These are phyloP conservation scores for Panicum miliaceum DNA, from an alignment of 176 grass and related monocot species.

Conservation along the genomic window DNA sequence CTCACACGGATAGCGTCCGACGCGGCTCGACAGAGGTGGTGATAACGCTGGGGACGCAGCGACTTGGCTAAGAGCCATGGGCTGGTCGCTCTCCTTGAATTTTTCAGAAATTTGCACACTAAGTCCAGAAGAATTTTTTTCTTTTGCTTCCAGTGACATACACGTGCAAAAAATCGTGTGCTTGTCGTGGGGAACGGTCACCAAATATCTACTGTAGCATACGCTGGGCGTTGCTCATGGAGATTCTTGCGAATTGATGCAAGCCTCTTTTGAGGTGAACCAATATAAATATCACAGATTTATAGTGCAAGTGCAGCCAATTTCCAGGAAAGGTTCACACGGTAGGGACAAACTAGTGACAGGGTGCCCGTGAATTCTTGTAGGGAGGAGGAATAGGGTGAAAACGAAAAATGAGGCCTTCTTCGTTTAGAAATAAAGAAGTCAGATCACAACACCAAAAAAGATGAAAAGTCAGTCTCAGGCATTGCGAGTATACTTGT, in stretches of 20 bases:
- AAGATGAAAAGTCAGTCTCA: no score
- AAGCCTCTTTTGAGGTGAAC: background rate
- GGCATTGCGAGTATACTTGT: no score
- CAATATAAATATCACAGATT: conserved; percentile 46
- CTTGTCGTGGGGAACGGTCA: conserved; percentile 1
- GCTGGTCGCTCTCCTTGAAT: conserved; percentile 8
- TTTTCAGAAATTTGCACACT: background rate
- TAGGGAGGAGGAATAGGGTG: background rate
- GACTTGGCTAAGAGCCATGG: background rate
- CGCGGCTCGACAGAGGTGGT: background rate
- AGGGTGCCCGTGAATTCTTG: no score
- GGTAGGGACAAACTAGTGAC: background rate
- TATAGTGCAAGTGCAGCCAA: background rate
- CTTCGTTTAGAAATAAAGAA: background rate
- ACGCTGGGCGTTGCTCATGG: background rate
- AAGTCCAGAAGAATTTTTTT: background rate
- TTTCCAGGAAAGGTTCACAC: background rate
- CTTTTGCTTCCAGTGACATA: conserved; percentile 11
- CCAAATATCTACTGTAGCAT: conserved; percentile 40
- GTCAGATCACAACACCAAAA: background rate
- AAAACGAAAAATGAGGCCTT: background rate
- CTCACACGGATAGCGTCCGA: conserved; percentile 40
- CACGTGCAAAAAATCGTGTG: background rate
- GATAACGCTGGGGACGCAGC: conserved; percentile 29
- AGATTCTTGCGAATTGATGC: background rate